Conservation (phyloP, 139 green algal species). For the Deuterostichococcus epilithicus region DNA sequence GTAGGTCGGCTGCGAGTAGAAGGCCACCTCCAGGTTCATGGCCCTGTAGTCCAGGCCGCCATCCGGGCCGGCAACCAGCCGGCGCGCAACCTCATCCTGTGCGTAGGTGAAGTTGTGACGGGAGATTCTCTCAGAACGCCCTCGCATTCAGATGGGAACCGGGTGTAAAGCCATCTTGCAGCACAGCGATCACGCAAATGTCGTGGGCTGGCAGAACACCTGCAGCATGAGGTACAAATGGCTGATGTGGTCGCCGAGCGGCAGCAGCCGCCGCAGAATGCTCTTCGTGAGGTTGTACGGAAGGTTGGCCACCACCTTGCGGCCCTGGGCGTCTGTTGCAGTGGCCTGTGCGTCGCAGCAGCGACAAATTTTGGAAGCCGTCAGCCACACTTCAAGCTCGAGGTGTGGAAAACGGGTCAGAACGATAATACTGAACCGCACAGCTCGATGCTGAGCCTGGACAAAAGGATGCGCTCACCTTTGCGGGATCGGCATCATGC, state of each 20-base stretch:
- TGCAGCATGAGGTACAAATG: conserved; percentile 6
- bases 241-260: conserved; percentile 7
- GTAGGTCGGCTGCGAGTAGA: conserved; percentile 72
- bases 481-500: background rate
- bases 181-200: too few species aligned
- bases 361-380: background rate
- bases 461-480: background rate
- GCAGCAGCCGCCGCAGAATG: conserved; percentile 5
- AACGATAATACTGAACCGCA: too few species aligned
- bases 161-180: too few species aligned
- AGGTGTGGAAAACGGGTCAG: too few species aligned
- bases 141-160: too few species aligned
- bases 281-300: conserved; percentile 96
- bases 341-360: too few species aligned
- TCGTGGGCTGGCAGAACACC: background rate
- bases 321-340: background rate
- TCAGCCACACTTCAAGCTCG: too few species aligned
- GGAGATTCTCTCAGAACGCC: too few species aligned
- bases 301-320: conserved; percentile 90
- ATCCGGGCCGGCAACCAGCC: conserved; percentile 42
- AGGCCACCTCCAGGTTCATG: conserved; percentile 74
- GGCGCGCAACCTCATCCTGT: conserved; percentile 71
- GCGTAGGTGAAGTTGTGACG: conserved; percentile 8
- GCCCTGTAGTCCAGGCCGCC: conserved; percentile 68
- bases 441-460: too few species aligned